Conservation (phyloP, 2,329 filamentous ascomycete genomes). For the Cladosporium cucumerinum region DNA sequence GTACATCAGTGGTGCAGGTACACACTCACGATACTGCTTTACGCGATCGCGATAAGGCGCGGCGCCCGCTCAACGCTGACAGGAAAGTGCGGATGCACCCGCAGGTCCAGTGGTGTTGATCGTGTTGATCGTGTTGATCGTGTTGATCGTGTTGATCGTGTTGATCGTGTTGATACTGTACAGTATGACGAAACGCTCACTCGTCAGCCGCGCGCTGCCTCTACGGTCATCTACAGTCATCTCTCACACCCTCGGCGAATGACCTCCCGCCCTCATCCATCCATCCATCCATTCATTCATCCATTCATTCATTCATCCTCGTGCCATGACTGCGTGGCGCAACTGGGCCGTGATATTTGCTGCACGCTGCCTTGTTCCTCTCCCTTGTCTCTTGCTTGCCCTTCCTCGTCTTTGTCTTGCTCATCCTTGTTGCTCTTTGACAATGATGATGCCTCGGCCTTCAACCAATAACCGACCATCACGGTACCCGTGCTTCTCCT, state of each 20-base stretch:
- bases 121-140: too few species aligned
- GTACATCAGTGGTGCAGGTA: background rate
- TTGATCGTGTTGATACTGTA: background rate
- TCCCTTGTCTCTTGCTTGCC: conserved; percentile 8
- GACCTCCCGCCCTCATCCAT: background rate
- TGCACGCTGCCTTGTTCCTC: background rate
- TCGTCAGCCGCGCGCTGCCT: background rate
- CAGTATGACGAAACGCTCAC: background rate
- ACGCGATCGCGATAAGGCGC: conserved; percentile 1
- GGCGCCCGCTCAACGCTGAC: background rate
- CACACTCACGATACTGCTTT: background rate
- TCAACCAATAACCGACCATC: background rate
- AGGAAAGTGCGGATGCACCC: too few species aligned
- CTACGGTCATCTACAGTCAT: background rate
- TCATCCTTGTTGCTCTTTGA: background rate
- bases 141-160: too few species aligned
- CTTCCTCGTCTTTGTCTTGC: background rate
- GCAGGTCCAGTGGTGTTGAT: too few species aligned
- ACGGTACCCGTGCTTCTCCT: background rate
- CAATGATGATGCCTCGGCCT: background rate
- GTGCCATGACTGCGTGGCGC: conserved; percentile 9
- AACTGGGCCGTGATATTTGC: background rate
- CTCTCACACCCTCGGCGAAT: conserved; percentile 3
- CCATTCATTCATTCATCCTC: background rate
- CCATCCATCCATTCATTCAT: too few species aligned